Percentiles rank a stretch among this genome's conserved stretches.
Conservation (phyloP, 2,329 filamentous ascomycete genomes). For the Colletotrichum spinosum region DNA sequence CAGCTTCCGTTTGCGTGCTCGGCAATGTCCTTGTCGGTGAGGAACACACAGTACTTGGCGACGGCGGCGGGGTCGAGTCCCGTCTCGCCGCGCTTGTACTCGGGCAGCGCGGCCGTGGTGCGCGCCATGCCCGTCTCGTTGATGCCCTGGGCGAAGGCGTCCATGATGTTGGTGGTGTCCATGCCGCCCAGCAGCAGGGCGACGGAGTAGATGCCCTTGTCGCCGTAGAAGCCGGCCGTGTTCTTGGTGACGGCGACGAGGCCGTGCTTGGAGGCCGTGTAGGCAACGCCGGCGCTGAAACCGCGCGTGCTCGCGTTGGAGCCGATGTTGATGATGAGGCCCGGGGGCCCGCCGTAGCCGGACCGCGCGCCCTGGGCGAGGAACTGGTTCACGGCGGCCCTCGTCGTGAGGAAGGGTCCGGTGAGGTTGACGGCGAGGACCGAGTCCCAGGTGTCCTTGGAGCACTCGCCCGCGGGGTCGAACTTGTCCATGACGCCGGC, state of each 20-base stretch:
- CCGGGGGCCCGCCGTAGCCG: conserved; percentile 28
- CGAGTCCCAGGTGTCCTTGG: conserved; percentile 62
- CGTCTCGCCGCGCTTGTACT: conserved; percentile 44
- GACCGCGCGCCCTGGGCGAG: conserved; percentile 47
- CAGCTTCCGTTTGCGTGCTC: conserved; percentile 47
- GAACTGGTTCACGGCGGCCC: conserved; percentile 62
- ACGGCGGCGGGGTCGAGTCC: conserved; percentile 49
- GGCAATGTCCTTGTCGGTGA: conserved; percentile 49
- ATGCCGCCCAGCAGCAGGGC: conserved; percentile 36
- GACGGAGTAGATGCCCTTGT: conserved; percentile 57
- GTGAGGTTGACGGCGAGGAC: conserved; percentile 69
- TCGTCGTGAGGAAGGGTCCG: conserved; percentile 64
- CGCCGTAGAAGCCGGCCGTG: conserved; percentile 66
- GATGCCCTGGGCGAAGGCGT: conserved; percentile 51
- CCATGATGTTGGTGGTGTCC: conserved; percentile 40
- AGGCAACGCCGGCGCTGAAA: conserved; percentile 54
- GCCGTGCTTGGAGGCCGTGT: conserved; percentile 66
- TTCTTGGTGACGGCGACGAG: conserved; percentile 67
- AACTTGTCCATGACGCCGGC: conserved; percentile 70
- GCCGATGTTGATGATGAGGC: conserved; percentile 42
- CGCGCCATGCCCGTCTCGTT: conserved; percentile 48
- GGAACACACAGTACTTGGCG: conserved; percentile 52
- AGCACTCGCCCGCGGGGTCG: conserved; percentile 61
- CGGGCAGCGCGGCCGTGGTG: conserved; percentile 43
- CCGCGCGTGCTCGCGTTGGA: conserved; percentile 34